Percentiles rank a stretch among this genome's conserved stretches.
phyloP scores from a whole-genome alignment of 768 basidiomycete genomes.

The Mycena rebaudengoi region DNA sequence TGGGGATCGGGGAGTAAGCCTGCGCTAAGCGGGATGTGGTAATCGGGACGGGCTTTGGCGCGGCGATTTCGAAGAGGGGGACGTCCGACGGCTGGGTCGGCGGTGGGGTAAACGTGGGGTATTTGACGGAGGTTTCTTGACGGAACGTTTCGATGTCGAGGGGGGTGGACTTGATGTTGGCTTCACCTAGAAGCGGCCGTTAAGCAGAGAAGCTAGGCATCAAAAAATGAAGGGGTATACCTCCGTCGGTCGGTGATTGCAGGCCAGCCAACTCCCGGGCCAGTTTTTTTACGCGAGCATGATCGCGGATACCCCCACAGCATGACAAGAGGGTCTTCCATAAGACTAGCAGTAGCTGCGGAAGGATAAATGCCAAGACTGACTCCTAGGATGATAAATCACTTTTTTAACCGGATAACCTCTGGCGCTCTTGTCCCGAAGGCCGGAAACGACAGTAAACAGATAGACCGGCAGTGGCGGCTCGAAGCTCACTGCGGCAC shows the following conservation, averaged over 20 bases:
- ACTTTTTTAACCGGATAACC: constrained; percentile 99
- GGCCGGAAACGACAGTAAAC: constrained; percentile 87
- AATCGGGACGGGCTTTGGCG: constrained; percentile 44
- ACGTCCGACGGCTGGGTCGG: constrained; percentile 47
- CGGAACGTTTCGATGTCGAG: constrained; percentile 91
- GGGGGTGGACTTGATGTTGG: constrained; percentile 88
- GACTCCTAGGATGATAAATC: constrained; percentile 10
- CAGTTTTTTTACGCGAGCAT: constrained; percentile 82
- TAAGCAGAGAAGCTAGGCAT: constrained; percentile 1
- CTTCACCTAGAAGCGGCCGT: constrained; percentile 43
- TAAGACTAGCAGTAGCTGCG: constrained; percentile 86
- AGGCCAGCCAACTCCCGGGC: constrained; percentile 88
- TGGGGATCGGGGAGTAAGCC: constrained; percentile 91
- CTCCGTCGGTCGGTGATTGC: constrained; percentile 59
- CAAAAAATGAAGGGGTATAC: constrained; percentile 27
- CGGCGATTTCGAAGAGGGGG: constrained; percentile 38
- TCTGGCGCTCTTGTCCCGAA: constrained; percentile 93
- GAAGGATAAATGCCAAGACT: constrained; percentile 18
- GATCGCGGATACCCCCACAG: constrained; percentile 91
- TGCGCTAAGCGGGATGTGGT: constrained; percentile 78
- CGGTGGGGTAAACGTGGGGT: constrained; percentile 89
- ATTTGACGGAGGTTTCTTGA: constrained; percentile 92
- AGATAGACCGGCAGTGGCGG: constrained; percentile 94
- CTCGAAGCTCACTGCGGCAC: constrained; percentile 84
- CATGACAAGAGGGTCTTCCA: constrained; percentile 96